These are phyloP conservation scores for Penicillium cinerascens DNA, from an alignment of 495 filamentous ascomycete species.

Conservation along the genomic window DNA sequence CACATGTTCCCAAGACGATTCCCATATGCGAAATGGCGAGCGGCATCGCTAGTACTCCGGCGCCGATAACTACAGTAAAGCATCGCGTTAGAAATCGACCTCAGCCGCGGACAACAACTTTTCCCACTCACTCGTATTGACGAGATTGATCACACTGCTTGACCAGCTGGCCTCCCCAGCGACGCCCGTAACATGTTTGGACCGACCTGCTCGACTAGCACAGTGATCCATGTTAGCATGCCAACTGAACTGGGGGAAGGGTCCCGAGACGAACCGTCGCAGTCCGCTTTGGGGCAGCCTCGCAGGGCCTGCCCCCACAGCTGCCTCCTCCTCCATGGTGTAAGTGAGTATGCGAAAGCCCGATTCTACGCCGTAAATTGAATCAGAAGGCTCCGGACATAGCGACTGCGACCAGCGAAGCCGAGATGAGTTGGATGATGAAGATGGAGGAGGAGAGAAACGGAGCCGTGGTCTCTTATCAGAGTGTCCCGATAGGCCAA, in stretches of 20 bases:
- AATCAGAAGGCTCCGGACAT: conserved; percentile 12
- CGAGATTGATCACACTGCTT: conserved; percentile 88
- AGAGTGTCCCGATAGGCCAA: conserved; percentile 9
- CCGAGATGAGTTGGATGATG: conserved; percentile 4
- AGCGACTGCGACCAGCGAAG: conserved; percentile 20
- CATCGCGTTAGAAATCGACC: background rate
- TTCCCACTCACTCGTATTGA: conserved; percentile 72
- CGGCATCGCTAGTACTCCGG: conserved; percentile 92
- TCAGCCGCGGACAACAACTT: background rate
- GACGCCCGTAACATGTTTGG: conserved; percentile 48
- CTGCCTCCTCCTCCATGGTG: conserved; percentile 35
- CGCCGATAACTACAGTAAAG: conserved; percentile 71
- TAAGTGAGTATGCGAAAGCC: background rate
- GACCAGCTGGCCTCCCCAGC: conserved; percentile 79
- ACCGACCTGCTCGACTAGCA: conserved; percentile 41
- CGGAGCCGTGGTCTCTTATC: conserved; percentile 22
- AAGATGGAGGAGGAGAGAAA: conserved; percentile 1
- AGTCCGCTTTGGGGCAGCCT: conserved; percentile 21
- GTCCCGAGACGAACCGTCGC: conserved; percentile 29
- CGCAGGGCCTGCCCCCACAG: conserved; percentile 24
- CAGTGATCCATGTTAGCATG: background rate
- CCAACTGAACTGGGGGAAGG: background rate
- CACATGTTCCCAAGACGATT: conserved; percentile 72
- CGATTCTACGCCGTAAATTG: conserved; percentile 1
- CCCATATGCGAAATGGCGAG: conserved; percentile 89